phyloP scores from a whole-genome alignment of 441 rosid species.

The Populus hybrid region DNA sequence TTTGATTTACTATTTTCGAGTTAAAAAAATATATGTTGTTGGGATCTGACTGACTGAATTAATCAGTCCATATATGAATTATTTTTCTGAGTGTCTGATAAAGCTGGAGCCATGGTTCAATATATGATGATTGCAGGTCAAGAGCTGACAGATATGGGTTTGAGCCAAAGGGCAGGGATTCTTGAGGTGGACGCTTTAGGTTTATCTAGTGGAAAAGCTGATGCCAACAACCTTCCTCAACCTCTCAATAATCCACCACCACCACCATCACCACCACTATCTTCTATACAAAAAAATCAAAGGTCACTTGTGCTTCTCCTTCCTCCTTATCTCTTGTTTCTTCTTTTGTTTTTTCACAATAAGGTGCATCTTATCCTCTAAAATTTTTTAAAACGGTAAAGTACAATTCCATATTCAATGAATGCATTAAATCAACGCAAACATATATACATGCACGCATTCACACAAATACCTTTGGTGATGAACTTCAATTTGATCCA shows the following conservation, averaged over 20 bases:
- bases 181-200: slow-evolving; percentile 28
- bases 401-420: neutral
- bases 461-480: slow-evolving; percentile 16
- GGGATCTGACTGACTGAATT: slow-evolving; percentile 15
- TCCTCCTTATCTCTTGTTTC: neutral
- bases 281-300: slow-evolving; percentile 26
- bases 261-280: slow-evolving; percentile 19
- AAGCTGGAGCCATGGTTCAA: slow-evolving; percentile 25
- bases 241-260: slow-evolving; percentile 23
- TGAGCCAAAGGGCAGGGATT: slow-evolving; percentile 33
- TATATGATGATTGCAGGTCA: slow-evolving; percentile 45
- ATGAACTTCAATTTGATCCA: slow-evolving; percentile 19
- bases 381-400: neutral
- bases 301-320: slow-evolving; percentile 17
- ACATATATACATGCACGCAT: slow-evolving; percentile 23
- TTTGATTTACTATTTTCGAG: slow-evolving; percentile 12
- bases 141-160: slow-evolving; percentile 40
- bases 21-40: slow-evolving; percentile 9
- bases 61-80: slow-evolving; percentile 22
- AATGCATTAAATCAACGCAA: slow-evolving; percentile 1
- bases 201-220: slow-evolving; percentile 31
- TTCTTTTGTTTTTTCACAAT: neutral
- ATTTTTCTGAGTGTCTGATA: slow-evolving; percentile 32
- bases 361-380: neutral
- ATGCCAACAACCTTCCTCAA: slow-evolving; percentile 20